Base-by-base conservation (phyloP, 371 early-diverging fungal species). In the Mucor velutinosus region DNA sequence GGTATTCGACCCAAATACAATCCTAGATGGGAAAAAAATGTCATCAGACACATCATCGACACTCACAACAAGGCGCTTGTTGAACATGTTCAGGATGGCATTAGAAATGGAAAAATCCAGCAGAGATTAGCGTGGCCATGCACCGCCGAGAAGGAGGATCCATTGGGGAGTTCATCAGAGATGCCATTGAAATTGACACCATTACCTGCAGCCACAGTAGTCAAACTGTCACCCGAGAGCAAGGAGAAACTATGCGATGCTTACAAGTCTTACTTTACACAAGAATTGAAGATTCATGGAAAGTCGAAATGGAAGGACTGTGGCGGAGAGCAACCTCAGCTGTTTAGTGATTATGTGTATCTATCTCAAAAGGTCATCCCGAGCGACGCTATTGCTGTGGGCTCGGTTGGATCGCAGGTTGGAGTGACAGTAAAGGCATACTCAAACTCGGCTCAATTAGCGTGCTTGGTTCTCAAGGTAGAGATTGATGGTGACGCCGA, bases 1-100 rank as follows among this genome's bases (percentile, higher is more conserved):
- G 79, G 78, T 0, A 65, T 79, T 32, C 74, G 80, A 14, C 83
- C 82, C 0, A 71, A 65, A 17, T 86, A 85, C 75, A 78, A 77
- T 37, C 78, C 79, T 30, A 66, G 65, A 17, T 80, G 76, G 75
- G 89, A 89, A 64, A 64, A 65, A 7, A 41, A 58, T 19, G 73
- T 83, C 3, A 76, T 88, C 19, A 21, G 67, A 32, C 35, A 53
- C 14, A 79, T 88, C 51, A 58, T 88, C 2, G n/a, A 58, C 3
- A 68, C 75, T 39, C 78, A 84, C 60, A 84, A 87, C 43, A 69
- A 61, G 11, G 73, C 74, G 10, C 64, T 83, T 15, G 69, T 65
- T 7, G 67, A 43, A 14, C 0, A 71, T 59, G 6, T 53, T 80
- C 27, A 37, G 53, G 47, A 60, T 1, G 68, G 68, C 7, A 32